Percentiles rank a stretch among this genome's conserved stretches.
Evolutionary conservation across 345 rosid genomes (phyloP).

Genomic region (Corymbia maculata): DNA sequence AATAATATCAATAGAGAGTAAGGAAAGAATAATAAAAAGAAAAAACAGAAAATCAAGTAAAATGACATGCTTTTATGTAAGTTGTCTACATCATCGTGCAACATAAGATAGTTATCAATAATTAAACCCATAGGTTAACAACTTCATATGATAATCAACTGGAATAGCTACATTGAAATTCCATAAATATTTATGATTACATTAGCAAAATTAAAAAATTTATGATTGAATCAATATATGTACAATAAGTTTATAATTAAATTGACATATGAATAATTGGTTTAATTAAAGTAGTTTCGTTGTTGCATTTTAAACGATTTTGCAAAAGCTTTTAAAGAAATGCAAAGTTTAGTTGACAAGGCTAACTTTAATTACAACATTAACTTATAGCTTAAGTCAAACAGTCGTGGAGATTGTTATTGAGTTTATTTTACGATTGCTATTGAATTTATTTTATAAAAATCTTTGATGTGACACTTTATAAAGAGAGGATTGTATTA

Average conservation of each 20-base stretch:
- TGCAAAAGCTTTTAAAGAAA: too few relatives aligned
- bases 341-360: fast-evolving
- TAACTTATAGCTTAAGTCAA: not conserved
- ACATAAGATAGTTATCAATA: fast-evolving
- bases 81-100: not conserved
- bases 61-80: too few relatives aligned
- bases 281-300: too few relatives aligned
- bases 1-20: not conserved
- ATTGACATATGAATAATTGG: not conserved
- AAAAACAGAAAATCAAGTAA: not conserved
- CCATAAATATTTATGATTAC: too few relatives aligned
- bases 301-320: too few relatives aligned
- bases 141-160: too few relatives aligned
- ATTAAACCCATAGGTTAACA: too few relatives aligned
- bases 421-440: not conserved
- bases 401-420: not conserved
- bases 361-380: not conserved
- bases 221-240: too few relatives aligned
- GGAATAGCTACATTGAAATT: too few relatives aligned
- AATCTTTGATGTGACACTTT: not conserved
- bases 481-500: not conserved
- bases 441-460: not conserved
- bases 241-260: too few relatives aligned
- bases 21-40: not conserved
- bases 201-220: too few relatives aligned